Percentiles rank a stretch among this genome's conserved stretches.
These are phyloP conservation scores for Clonostachys sp. DNA, from an alignment of 2,329 filamentous ascomycete species.

Conservation along the genomic window DNA sequence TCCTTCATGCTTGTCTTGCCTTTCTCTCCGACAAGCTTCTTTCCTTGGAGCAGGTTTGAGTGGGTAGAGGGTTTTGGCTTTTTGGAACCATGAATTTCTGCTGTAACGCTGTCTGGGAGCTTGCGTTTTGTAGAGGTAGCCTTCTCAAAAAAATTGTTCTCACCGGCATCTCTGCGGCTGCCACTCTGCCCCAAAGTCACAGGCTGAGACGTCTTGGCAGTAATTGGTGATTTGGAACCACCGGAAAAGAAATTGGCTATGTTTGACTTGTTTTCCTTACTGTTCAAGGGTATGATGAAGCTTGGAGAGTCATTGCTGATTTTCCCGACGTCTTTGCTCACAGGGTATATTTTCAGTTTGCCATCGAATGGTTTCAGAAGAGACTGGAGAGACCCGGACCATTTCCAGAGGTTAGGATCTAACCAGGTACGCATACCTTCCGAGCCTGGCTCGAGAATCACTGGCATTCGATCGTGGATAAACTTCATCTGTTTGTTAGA, in stretches of 20 bases:
- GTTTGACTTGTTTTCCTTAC: constrained; percentile 84
- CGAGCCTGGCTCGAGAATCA: constrained; percentile 76
- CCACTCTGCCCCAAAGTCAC: no score
- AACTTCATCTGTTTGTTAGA: constrained; percentile 81
- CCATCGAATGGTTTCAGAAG: constrained; percentile 76
- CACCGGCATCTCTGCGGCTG: neutral
- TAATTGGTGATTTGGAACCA: constrained; percentile 21
- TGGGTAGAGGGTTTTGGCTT: no score
- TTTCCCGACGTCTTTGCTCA: constrained; percentile 86
- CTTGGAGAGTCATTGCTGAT: constrained; percentile 84
- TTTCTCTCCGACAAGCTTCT: no score
- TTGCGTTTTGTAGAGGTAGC: neutral
- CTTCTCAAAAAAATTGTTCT: neutral
- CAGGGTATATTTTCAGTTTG: constrained; percentile 79
- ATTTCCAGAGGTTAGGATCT: constrained; percentile 65
- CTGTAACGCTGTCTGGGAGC: neutral
- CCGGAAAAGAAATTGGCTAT: constrained; percentile 91
- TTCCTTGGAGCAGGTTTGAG: no score
- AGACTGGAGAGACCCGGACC: constrained; percentile 73
- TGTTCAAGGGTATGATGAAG: constrained; percentile 79
- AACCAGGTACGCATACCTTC: constrained; percentile 71
- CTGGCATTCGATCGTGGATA: constrained; percentile 93
- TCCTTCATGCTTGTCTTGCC: no score
- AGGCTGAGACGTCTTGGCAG: neutral
- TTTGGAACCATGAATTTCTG: neutral